Conservation (phyloP, 2,329 filamentous ascomycete genomes). For the Diplodia seriata region DNA sequence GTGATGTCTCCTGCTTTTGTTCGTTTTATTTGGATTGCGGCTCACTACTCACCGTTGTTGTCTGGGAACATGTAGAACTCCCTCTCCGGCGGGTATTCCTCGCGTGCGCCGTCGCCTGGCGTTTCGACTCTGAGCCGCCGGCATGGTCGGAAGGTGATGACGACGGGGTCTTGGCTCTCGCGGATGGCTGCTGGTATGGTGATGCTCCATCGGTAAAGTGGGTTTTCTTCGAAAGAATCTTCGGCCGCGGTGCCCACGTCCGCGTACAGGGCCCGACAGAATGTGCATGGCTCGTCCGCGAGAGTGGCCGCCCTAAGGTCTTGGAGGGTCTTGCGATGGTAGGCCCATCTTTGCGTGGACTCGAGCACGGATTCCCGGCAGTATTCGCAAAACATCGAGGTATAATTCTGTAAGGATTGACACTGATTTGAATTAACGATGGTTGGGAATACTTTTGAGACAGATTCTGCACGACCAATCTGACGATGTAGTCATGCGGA, state of each 20-base stretch:
- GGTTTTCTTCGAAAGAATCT: background rate
- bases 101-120: background rate
- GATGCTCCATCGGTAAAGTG: slow-evolving; percentile 7
- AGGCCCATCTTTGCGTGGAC: background rate
- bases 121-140: background rate
- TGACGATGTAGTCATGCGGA: background rate
- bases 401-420: too few species aligned
- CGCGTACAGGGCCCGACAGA: background rate
- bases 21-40: background rate
- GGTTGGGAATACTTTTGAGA: background rate
- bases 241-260: background rate
- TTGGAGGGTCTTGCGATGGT: background rate
- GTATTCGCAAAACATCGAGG: background rate
- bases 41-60: background rate
- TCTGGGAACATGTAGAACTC: slow-evolving; percentile 12
- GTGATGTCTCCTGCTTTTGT: too few species aligned
- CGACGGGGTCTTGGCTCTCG: background rate
- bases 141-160: slow-evolving; percentile 3
- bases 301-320: background rate
- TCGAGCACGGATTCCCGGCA: slow-evolving; percentile 1
- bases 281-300: background rate
- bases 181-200: background rate
- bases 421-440: background rate
- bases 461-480: background rate
- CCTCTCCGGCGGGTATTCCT: background rate